These are phyloP conservation scores for Pseudonitzschia pungens DNA, from an alignment of 108 stramenopile genomes.

Conservation along the genomic window DNA sequence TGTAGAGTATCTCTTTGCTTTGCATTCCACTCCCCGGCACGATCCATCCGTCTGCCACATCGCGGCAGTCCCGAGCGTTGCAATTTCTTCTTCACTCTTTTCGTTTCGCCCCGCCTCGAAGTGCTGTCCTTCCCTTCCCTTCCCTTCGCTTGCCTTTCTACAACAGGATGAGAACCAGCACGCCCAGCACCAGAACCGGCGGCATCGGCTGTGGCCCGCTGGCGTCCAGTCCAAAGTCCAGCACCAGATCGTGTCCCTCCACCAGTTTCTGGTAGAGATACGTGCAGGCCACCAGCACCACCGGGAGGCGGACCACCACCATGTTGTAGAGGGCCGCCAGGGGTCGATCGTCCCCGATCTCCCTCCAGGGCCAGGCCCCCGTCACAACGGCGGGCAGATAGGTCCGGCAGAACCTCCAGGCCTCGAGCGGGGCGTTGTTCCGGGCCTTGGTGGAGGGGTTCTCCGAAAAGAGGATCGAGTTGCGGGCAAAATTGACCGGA, in stretches of 20 bases:
- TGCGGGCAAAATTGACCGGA: constrained; percentile 49
- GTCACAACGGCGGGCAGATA: constrained; percentile 50
- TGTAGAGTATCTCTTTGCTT: too few species aligned
- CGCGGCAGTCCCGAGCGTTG: too few species aligned
- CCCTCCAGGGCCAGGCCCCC: constrained; percentile 48
- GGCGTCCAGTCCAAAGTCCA: constrained; percentile 48
- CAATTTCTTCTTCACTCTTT: too few species aligned
- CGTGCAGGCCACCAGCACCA: constrained; percentile 38
- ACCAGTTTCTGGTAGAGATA: constrained; percentile 48
- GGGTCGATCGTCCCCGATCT: constrained; percentile 48
- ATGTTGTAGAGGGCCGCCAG: constrained; percentile 66
- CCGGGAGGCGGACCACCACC: constrained; percentile 58
- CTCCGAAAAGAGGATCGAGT: constrained; percentile 65
- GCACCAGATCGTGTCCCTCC: constrained; percentile 51
- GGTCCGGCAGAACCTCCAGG: constrained; percentile 47
- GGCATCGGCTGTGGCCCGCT: constrained; percentile 57
- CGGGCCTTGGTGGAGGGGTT: constrained; percentile 52
- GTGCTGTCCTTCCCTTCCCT: too few species aligned
- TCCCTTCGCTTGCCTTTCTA: background rate
- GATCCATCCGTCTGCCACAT: too few species aligned
- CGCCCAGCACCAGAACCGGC: constrained; percentile 44
- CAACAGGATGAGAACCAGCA: constrained; percentile 47
- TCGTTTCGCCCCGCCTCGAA: too few species aligned
- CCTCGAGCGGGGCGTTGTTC: constrained; percentile 40
- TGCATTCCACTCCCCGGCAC: too few species aligned